Conservation (phyloP, 2,329 filamentous ascomycete genomes). For the Trichoderma arundinaceum region DNA sequence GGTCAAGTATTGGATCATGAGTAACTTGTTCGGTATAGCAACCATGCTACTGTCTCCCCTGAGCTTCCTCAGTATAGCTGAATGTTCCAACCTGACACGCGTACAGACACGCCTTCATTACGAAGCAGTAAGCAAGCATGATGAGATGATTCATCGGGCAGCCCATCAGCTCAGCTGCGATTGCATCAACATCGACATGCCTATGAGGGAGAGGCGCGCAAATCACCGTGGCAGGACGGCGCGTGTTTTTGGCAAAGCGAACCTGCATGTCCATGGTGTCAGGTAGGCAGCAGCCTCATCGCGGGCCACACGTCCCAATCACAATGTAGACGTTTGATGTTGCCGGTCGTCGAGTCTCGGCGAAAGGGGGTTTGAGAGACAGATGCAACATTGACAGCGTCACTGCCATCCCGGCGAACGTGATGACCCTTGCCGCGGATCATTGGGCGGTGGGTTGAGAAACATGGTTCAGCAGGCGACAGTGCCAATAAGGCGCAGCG, state of each 20-base stretch:
- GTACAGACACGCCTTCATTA: neutral
- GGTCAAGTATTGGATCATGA: neutral
- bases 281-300: conserved; percentile 23
- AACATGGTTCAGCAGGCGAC: conserved; percentile 19
- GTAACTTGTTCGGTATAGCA: neutral
- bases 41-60: neutral
- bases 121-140: conserved; percentile 23
- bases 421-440: conserved; percentile 13
- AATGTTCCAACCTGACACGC: conserved; percentile 10
- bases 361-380: neutral
- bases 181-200: neutral
- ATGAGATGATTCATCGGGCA: conserved; percentile 12
- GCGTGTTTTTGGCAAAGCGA: neutral
- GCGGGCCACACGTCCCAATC: conserved; percentile 5
- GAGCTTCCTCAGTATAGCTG: conserved; percentile 15
- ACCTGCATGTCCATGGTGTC: conserved; percentile 1
- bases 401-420: neutral
- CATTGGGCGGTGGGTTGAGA: neutral
- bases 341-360: conserved; percentile 1
- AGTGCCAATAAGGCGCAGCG: conserved; percentile 17
- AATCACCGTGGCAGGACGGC: neutral
- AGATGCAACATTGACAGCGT: neutral
- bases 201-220: neutral
- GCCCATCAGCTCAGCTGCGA: conserved; percentile 10
- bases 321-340: neutral